Evolutionary conservation across 768 basidiomycete genomes (phyloP).

Genomic region (Pilatotrama ljubarskyi): DNA sequence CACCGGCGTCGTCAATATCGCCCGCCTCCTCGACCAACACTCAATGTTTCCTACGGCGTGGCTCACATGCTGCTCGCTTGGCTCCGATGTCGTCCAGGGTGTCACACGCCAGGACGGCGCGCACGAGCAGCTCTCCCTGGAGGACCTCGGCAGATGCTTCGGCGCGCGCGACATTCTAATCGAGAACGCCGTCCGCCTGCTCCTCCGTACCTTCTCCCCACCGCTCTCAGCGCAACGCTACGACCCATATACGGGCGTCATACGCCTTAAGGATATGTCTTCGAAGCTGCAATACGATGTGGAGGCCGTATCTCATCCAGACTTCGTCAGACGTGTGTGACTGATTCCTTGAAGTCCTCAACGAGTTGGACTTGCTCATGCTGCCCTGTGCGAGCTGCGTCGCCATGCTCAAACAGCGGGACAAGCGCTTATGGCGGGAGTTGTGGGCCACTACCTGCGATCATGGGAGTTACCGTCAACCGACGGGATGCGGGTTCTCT

Average conservation of each 20-base stretch:
- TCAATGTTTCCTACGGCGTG: conserved; percentile 11
- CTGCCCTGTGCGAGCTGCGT: not conserved
- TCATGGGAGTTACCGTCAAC: not conserved
- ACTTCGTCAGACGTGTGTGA: not conserved
- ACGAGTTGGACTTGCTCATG: not conserved
- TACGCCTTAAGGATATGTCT: too few species aligned
- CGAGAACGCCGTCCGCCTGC: not conserved
- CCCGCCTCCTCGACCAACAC: not conserved
- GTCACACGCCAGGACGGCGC: conserved; percentile 8
- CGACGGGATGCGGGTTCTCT: not conserved
- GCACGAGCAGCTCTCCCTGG: conserved; percentile 9
- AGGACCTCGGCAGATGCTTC: conserved; percentile 16
- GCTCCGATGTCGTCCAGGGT: conserved; percentile 11
- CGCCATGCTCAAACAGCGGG: not conserved
- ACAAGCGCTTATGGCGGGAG: not conserved
- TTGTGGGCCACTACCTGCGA: not conserved
- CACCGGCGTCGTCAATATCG: conserved; percentile 15
- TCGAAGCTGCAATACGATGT: not conserved
- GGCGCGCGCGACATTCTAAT: not conserved
- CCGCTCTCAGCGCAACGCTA: not conserved
- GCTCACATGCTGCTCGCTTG: conserved; percentile 7
- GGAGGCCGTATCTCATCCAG: conserved; percentile 4
- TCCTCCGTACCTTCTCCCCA: not conserved
- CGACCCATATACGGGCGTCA: too few species aligned
- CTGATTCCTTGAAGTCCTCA: not conserved